Base-by-base conservation (phyloP, 441 rosid genomes). In the Pelargonium myrrhifolium region DNA sequence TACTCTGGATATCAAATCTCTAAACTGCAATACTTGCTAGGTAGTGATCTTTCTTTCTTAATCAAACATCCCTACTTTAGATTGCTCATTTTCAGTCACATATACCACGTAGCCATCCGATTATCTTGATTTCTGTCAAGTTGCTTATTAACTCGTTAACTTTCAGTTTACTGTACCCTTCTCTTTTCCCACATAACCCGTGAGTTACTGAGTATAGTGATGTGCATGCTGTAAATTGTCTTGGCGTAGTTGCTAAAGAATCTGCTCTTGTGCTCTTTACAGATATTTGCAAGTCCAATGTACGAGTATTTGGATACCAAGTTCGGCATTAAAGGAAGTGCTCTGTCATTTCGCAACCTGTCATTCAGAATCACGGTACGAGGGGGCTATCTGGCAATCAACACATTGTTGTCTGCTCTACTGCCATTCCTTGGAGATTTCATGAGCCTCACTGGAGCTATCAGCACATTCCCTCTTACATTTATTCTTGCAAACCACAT, bases 251-350 rank as follows among this genome's bases (percentile, higher is more conserved):
- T 28, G 35, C 35, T 28, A 28, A 28, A 28, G 35, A 28, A 28
- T 28, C 35, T 28, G 35, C 35, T 9, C 9, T 58, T 7, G 9
- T 42, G 9, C 14, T 47, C 45, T 45, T 14, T 67, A 68, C 69
- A 93, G 97, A 93, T 91, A 65, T 91, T 91, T 71, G 99, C 99
- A 0, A 91, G 96, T 73, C 96, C 97, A 53, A 82, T 88, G 76
- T 91, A 93, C 37, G 96, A 91, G 78, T 93, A 75, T 68, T 67
- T 91, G 84, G 96, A 93, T 78, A 91, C 97, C 5, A 85, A 73
- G 84, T 91, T 70, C 18, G 92, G 92, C 20, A 74, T 91, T 63
- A 82, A 71, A 59, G 99, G 99, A 66, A 87, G 78, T 70, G 78
- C 97, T 18, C 60, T 88, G n/a, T 81, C 85, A 0, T 12, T 81